phyloP scores from a whole-genome alignment of 306 rosid genomes.

The Crotalaria pallida region DNA sequence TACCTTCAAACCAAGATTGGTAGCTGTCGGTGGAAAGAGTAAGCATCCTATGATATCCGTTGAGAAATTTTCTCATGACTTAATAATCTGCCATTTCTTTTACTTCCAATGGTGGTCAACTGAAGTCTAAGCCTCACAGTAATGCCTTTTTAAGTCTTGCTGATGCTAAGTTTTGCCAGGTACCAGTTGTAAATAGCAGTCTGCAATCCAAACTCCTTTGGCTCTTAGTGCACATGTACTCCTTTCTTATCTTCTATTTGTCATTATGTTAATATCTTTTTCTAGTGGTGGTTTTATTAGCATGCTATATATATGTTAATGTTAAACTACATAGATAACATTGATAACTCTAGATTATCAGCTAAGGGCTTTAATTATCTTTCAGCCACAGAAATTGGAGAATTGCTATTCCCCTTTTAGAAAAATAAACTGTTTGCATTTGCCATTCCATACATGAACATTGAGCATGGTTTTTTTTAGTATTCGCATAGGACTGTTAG shows the following conservation, averaged over 20 bases:
- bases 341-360: background rate
- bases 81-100: slow-evolving; percentile 12
- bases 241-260: background rate
- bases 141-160: slow-evolving; percentile 2
- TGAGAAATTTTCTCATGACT: slow-evolving; percentile 9
- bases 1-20: background rate
- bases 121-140: background rate
- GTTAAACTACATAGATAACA: background rate
- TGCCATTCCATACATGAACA: background rate
- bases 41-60: slow-evolving; percentile 40
- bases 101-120: background rate
- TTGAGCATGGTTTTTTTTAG: background rate
- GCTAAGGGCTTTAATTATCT: background rate
- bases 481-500: background rate
- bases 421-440: background rate
- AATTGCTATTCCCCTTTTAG: background rate
- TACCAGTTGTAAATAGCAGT: background rate
- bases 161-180: slow-evolving; percentile 26
- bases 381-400: background rate
- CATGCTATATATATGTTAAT: background rate
- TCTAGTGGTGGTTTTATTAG: background rate
- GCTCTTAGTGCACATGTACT: background rate
- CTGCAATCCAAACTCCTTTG: background rate
- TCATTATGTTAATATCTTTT: background rate
- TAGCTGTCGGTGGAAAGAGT: slow-evolving; percentile 32